Evolutionary conservation across 495 filamentous ascomycete genomes (phyloP).

Genomic region (Neurospora sp.): DNA sequence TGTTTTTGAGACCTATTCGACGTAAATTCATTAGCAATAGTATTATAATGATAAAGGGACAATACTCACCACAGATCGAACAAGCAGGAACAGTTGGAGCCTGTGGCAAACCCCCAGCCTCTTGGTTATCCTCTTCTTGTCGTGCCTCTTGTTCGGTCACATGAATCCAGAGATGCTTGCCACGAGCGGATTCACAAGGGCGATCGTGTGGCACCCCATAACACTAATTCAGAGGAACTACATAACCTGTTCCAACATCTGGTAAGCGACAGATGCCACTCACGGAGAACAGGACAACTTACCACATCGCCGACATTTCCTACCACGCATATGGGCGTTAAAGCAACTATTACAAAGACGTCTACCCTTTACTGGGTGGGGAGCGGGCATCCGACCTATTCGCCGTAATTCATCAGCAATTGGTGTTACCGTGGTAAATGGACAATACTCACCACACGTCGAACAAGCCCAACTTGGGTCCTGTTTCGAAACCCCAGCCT

Average conservation of each 20-base stretch:
- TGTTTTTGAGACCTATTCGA: no score
- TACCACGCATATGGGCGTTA: background rate
- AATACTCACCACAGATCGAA: no score
- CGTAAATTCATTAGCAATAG: no score
- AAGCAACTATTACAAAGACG: background rate
- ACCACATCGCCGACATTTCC: background rate
- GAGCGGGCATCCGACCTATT: background rate
- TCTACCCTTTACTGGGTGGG: background rate
- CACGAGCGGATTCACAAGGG: no score
- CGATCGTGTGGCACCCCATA: no score
- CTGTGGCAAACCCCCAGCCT: no score
- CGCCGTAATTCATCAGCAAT: background rate
- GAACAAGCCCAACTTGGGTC: accelerated
- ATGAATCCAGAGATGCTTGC: no score
- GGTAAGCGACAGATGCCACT: background rate
- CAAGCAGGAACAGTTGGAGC: no score
- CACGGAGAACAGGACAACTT: background rate
- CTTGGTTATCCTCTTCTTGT: no score
- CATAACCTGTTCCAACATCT: background rate
- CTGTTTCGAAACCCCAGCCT: background rate
- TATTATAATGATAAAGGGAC: no score
- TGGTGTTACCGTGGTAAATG: background rate
- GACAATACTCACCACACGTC: background rate
- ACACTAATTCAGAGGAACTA: background rate
- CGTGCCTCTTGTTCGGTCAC: no score